Conservation (phyloP, 2,329 filamentous ascomycete genomes). For the Nothopassalora personata region DNA sequence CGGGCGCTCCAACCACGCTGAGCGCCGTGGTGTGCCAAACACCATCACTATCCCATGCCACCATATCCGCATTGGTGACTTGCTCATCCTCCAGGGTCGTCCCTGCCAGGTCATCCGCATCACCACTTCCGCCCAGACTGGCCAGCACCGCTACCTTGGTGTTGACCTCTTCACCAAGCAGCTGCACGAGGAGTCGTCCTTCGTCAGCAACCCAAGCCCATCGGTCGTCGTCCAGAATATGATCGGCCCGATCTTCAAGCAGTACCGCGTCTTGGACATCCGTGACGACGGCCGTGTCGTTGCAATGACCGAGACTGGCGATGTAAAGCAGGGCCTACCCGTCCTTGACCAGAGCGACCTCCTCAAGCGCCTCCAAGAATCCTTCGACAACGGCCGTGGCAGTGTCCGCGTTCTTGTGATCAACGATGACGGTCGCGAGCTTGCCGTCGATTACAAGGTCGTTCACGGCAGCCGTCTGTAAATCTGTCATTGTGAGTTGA, state of each 20-base stretch:
- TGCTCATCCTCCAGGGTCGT: conserved; percentile 97
- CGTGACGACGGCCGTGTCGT: conserved; percentile 75
- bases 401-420: conserved; percentile 94
- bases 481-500: conserved; percentile 14
- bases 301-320: conserved; percentile 97
- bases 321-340: conserved; percentile 92
- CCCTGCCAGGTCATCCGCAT: conserved; percentile 99
- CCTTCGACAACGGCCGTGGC: conserved; percentile 88
- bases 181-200: conserved; percentile 96
- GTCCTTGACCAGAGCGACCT: conserved; percentile 95
- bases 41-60: conserved; percentile 98
- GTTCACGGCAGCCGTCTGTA: conserved; percentile 73
- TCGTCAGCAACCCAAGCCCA: conserved; percentile 93
- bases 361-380: conserved; percentile 69
- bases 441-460: conserved; percentile 98
- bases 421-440: conserved; percentile 84
- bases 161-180: conserved; percentile 99
- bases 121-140: conserved; percentile 94
- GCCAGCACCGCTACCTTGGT: conserved; percentile 99
- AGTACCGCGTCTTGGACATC: conserved; percentile 98
- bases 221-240: conserved; percentile 99
- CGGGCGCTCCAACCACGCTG: conserved; percentile 20
- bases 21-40: conserved; percentile 51
- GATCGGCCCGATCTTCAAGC: conserved; percentile 99
- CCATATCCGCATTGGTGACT: conserved; percentile 98